phyloP scores from a whole-genome alignment of 352 stramenopile genomes.

The Phytopythium sindhum region DNA sequence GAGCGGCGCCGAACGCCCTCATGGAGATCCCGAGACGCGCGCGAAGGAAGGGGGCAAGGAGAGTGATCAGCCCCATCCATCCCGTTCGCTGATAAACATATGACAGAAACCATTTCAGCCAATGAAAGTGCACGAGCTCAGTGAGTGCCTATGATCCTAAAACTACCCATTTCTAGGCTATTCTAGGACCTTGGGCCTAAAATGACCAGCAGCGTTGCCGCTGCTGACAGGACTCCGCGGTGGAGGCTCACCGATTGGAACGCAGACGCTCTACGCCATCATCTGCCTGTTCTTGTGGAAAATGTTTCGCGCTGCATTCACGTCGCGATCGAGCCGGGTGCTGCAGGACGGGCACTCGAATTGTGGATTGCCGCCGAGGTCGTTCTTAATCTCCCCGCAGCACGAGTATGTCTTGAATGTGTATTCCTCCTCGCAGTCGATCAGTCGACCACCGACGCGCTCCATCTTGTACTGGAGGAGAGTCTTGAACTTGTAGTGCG shows the following conservation, averaged over 20 bases:
- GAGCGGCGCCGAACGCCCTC: constrained; percentile 18
- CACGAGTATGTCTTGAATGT: constrained; percentile 13
- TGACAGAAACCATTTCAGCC: too few relatives aligned
- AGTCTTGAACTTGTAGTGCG: constrained; percentile 14
- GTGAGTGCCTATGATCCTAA: too few relatives aligned
- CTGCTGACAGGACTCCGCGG: too few relatives aligned
- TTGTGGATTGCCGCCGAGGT: constrained; percentile 5
- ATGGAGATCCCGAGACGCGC: constrained; percentile 3
- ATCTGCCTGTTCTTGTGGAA: too few relatives aligned
- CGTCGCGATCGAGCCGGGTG: constrained; percentile 3
- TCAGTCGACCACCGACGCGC: constrained; percentile 4
- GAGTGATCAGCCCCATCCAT: constrained; percentile 1
- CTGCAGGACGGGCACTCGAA: constrained; percentile 6
- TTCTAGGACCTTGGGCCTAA: neutral
- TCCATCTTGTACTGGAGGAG: constrained; percentile 16
- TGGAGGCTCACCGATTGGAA: too few relatives aligned
- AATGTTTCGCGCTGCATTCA: too few relatives aligned
- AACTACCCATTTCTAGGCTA: too few relatives aligned
- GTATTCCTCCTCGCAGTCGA: constrained; percentile 18
- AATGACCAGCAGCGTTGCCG: too few relatives aligned
- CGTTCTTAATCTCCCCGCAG: constrained; percentile 8
- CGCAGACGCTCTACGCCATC: too few relatives aligned
- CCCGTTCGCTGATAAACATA: neutral
- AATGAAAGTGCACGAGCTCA: too few relatives aligned
- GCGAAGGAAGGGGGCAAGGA: neutral